phyloP scores from a whole-genome alignment of 805 yeast genomes.

The Starmerella sp. region DNA sequence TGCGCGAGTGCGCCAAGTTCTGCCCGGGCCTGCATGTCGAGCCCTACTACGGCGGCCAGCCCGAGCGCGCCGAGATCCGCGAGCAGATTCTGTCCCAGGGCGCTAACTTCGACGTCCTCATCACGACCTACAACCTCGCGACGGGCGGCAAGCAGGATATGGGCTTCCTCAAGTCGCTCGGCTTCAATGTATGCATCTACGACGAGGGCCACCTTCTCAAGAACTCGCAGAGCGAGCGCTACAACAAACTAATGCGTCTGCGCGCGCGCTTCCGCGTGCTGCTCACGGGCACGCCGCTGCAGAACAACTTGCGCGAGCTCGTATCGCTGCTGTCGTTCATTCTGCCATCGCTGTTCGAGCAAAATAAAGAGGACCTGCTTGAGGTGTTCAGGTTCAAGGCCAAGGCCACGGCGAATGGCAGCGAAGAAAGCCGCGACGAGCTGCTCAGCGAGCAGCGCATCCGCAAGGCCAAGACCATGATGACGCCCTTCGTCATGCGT shows the following conservation, averaged over 20 bases:
- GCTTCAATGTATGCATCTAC: constrained; percentile 79
- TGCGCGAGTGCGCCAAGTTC: constrained; percentile 83
- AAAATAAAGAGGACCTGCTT: constrained; percentile 69
- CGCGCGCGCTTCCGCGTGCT: constrained; percentile 74
- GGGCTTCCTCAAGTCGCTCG: constrained; percentile 58
- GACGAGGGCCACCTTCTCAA: constrained; percentile 98
- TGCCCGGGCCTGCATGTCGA: constrained; percentile 71
- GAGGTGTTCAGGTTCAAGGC: constrained; percentile 81
- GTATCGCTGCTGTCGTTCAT: constrained; percentile 86
- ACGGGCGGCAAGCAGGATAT: constrained; percentile 76
- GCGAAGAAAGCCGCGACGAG: constrained; percentile 23
- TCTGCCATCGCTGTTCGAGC: constrained; percentile 69
- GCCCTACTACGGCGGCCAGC: constrained; percentile 85
- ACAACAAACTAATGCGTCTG: constrained; percentile 72
- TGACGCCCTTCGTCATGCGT: constrained; percentile 93
- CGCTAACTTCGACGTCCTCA: constrained; percentile 67
- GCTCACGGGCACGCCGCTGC: constrained; percentile 94
- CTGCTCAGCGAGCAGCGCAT: constrained; percentile 84
- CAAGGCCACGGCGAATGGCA: constrained; percentile 42
- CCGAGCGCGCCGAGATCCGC: constrained; percentile 76
- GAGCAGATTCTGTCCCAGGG: constrained; percentile 47
- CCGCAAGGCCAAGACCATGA: constrained; percentile 88
- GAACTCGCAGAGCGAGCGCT: constrained; percentile 79
- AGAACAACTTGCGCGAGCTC: constrained; percentile 80
- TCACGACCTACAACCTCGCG: constrained; percentile 88